These are phyloP conservation scores for Trichoderma cornu-damae DNA, from an alignment of 2,329 filamentous ascomycete species.

Conservation along the genomic window DNA sequence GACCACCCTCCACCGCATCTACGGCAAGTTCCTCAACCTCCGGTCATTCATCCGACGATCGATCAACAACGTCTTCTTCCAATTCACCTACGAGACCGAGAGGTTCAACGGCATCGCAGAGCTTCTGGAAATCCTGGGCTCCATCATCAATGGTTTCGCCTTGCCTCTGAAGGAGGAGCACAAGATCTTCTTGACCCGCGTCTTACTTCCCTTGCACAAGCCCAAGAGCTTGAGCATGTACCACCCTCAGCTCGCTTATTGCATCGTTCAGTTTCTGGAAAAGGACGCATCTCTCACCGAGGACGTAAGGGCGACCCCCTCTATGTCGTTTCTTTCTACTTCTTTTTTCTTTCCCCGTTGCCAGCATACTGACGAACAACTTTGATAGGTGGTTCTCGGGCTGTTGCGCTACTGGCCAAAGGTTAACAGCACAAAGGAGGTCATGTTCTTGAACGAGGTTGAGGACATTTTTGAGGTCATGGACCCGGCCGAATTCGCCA, in stretches of 20 bases:
- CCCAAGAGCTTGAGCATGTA: conserved; percentile 99
- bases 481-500: conserved; percentile 97
- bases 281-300: conserved; percentile 96
- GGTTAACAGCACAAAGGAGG: conserved; percentile 98
- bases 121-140: conserved; percentile 90
- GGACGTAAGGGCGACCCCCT: conserved; percentile 57
- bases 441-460: conserved; percentile 99
- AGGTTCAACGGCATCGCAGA: conserved; percentile 98
- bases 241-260: conserved; percentile 95
- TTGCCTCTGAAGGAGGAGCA: conserved; percentile 96
- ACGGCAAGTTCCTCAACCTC: conserved; percentile 97
- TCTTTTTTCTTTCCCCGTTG: no score
- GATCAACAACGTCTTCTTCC: conserved; percentile 99
- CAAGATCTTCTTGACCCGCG: conserved; percentile 92
- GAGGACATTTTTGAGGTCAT: conserved; percentile 99
- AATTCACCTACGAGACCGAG: conserved; percentile 98
- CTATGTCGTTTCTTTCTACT: no score
- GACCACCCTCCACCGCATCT: conserved; percentile 95
- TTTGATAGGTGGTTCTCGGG: conserved; percentile 74
- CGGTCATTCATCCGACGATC: conserved; percentile 95
- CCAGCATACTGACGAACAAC: background rate
- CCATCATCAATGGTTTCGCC: conserved; percentile 98
- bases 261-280: conserved; percentile 96
- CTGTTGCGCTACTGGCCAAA: conserved; percentile 97
- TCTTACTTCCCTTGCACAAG: conserved; percentile 91